Evolutionary conservation across 2,329 filamentous ascomycete species (phyloP).

Genomic region (Thelonectria blattea): DNA sequence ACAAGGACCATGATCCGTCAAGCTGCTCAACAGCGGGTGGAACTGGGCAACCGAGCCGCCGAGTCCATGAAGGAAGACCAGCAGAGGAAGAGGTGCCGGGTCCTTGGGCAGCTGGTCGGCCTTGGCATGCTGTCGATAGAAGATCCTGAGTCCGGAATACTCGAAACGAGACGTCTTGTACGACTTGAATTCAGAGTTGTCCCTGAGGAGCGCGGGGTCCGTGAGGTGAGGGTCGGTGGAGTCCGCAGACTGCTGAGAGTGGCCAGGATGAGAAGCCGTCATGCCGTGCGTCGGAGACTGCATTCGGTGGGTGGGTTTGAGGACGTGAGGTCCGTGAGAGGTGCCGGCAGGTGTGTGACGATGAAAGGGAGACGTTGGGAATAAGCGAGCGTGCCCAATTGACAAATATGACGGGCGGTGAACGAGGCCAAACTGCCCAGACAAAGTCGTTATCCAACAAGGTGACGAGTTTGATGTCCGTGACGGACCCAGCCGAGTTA

Average conservation of each 20-base stretch:
- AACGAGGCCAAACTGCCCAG: slow-evolving; percentile 8
- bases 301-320: slow-evolving; percentile 8
- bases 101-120: slow-evolving; percentile 78
- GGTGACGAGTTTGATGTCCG: slow-evolving; percentile 13
- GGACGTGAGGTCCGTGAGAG: not conserved
- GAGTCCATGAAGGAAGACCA: slow-evolving; percentile 92
- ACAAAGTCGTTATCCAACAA: slow-evolving; percentile 17
- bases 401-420: slow-evolving; percentile 18
- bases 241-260: slow-evolving; percentile 32
- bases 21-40: slow-evolving; percentile 76
- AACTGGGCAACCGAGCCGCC: slow-evolving; percentile 95
- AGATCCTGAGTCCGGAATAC: slow-evolving; percentile 81
- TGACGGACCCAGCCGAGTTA: slow-evolving; percentile 21
- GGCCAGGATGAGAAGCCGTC: slow-evolving; percentile 28
- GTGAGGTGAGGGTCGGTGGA: slow-evolving; percentile 55
- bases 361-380: not conserved
- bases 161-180: slow-evolving; percentile 75
- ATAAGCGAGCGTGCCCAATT: slow-evolving; percentile 11
- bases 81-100: slow-evolving; percentile 76
- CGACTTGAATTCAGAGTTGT: slow-evolving; percentile 72
- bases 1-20: slow-evolving; percentile 83
- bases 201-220: slow-evolving; percentile 81
- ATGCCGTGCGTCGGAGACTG: slow-evolving; percentile 28
- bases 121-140: slow-evolving; percentile 83
- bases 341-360: not conserved